phyloP scores from a whole-genome alignment of 352 stramenopile genomes.

The Phytopythium mirpurense region DNA sequence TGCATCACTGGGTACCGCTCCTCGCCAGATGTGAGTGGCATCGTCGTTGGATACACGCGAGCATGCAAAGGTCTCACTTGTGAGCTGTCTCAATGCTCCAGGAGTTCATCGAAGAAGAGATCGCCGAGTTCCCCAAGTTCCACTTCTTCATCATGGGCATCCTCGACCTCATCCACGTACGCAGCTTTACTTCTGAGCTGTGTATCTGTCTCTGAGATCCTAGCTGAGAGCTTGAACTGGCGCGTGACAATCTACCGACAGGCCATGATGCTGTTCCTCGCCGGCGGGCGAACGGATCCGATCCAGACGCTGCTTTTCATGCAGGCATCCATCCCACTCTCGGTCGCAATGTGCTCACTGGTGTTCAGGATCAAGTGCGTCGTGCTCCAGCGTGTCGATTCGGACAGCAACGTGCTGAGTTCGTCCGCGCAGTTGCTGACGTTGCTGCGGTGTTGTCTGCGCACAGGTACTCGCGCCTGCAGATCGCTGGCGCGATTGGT shows the following conservation, averaged over 20 bases:
- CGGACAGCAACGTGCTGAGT: too few relatives aligned
- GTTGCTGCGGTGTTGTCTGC: neutral
- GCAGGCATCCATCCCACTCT: constrained; percentile 77
- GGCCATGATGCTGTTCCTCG: constrained; percentile 83
- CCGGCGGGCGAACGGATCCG: constrained; percentile 74
- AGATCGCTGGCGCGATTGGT: constrained; percentile 63
- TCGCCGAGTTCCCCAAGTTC: constrained; percentile 82
- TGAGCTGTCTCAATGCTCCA: constrained; percentile 13
- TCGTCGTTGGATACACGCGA: neutral
- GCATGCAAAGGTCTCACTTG: neutral
- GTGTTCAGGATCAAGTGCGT: constrained; percentile 51
- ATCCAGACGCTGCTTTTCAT: constrained; percentile 82
- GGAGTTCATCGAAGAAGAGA: constrained; percentile 82
- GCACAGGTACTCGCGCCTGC: constrained; percentile 58
- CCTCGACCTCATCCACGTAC: constrained; percentile 75
- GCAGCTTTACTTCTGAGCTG: too few relatives aligned
- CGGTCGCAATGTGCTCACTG: constrained; percentile 46
- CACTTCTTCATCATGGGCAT: constrained; percentile 87
- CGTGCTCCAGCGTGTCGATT: neutral
- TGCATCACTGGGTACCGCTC: constrained; percentile 85
- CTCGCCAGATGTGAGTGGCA: constrained; percentile 50
- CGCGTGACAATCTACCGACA: too few relatives aligned
- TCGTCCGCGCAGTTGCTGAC: neutral
- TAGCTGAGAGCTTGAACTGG: too few relatives aligned
- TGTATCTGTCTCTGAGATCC: too few relatives aligned